Percentiles rank a stretch among this genome's conserved stretches.
These are phyloP conservation scores for Fomitopsis pulvina DNA, from an alignment of 768 basidiomycete species.

Conservation along the genomic window DNA sequence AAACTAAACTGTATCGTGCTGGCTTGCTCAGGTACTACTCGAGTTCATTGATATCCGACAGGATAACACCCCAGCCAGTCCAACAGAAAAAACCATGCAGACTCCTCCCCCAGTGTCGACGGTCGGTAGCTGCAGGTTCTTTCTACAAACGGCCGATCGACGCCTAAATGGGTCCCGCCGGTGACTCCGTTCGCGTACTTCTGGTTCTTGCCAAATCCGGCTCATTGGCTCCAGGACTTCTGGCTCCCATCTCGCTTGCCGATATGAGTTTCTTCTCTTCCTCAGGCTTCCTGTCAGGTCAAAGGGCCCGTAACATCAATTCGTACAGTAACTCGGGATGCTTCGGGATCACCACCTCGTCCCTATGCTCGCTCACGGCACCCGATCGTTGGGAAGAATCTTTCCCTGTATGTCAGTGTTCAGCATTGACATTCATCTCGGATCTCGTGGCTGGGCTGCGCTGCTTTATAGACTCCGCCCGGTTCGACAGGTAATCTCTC, in stretches of 20 bases:
- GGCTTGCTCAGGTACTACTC: not conserved
- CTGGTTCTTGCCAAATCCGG: not conserved
- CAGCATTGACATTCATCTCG: not conserved
- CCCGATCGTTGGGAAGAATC: not conserved
- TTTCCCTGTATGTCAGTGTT: not conserved
- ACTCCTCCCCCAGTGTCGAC: not conserved
- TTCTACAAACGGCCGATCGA: not conserved
- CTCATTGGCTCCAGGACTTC: not conserved
- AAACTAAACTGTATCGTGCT: not conserved
- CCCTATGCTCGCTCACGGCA: not conserved
- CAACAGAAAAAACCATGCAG: not conserved
- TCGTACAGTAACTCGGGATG: not conserved
- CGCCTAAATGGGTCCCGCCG: not conserved
- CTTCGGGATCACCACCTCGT: not conserved
- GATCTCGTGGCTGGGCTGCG: slow-evolving; percentile 1
- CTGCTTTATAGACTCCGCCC: not conserved
- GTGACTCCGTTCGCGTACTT: not conserved
- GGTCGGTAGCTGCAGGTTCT: not conserved
- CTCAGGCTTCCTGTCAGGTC: too few relatives aligned
- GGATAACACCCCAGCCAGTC: not conserved
- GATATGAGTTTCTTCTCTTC: not conserved
- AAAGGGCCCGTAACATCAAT: not conserved
- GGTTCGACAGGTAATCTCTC: not conserved
- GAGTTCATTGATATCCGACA: not conserved
- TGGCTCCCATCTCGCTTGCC: not conserved